phyloP scores from a whole-genome alignment of 208 protist species.

The Trypanosoma mega region DNA sequence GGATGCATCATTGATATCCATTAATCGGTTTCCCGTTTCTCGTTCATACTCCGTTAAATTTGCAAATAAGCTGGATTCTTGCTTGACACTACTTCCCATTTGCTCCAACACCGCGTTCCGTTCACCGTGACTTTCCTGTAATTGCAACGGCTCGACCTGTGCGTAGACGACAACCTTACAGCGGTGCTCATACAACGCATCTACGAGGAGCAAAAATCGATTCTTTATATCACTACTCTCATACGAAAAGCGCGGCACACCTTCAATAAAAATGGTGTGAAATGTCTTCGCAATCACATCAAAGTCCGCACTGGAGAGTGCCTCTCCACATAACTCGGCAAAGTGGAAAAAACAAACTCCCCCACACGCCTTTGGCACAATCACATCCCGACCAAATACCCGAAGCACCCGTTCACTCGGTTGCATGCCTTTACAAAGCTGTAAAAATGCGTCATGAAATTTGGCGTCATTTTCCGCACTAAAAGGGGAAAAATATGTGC shows the following conservation, averaged over 20 bases:
- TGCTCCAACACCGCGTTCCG: conserved; percentile 11
- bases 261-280: conserved; percentile 88
- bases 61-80: too few relatives aligned
- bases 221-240: conserved; percentile 78
- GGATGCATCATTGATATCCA: conserved; percentile 59
- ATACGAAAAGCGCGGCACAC: conserved; percentile 76
- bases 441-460: conserved; percentile 76
- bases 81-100: too few relatives aligned
- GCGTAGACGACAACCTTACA: conserved; percentile 83
- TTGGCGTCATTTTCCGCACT: conserved; percentile 52
- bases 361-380: conserved; percentile 53
- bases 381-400: conserved; percentile 84
- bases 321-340: conserved; percentile 66
- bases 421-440: conserved; percentile 85
- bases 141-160: conserved; percentile 43
- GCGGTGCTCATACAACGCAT: conserved; percentile 84
- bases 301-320: conserved; percentile 82
- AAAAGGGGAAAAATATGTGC: conserved; percentile 74
- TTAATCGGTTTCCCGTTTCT: conserved; percentile 64
- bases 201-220: conserved; percentile 88
- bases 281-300: conserved; percentile 82
- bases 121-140: conserved; percentile 48
- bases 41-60: conserved; percentile 67
- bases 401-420: conserved; percentile 36
- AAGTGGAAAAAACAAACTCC: conserved; percentile 87